Evolutionary conservation across 306 rosid species (phyloP).

Genomic region (Boehmeria nivea): DNA sequence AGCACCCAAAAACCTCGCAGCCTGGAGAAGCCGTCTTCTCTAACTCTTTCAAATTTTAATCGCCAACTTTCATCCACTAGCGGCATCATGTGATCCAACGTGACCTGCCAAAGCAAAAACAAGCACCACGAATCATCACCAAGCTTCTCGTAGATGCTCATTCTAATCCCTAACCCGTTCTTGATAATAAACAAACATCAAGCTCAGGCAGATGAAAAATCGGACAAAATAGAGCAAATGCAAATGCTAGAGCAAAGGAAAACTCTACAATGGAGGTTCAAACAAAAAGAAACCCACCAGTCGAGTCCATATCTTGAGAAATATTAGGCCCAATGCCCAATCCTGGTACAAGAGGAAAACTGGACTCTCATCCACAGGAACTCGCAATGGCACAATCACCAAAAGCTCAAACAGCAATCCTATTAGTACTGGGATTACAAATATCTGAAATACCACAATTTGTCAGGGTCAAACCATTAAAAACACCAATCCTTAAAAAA

Average conservation of each 20-base stretch:
- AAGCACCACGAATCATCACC: conserved; percentile 12
- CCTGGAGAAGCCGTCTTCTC: conserved; percentile 96
- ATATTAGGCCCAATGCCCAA: conserved; percentile 98
- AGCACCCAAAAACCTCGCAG: conserved; percentile 96
- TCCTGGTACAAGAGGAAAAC: conserved; percentile 97
- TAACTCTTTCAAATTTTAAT: conserved; percentile 84
- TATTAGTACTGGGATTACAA: conserved; percentile 88
- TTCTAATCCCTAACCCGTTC: too few species aligned
- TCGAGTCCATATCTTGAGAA: conserved; percentile 99
- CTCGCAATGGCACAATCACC: conserved; percentile 98
- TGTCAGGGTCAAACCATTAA: conserved; percentile 15
- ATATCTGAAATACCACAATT: conserved; percentile 45
- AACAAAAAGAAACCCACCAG: conserved; percentile 51
- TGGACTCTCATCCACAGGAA: conserved; percentile 99
- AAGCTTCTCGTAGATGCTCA: neutral
- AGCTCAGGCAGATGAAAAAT: neutral
- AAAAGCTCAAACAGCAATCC: conserved; percentile 98
- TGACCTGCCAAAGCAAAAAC: conserved; percentile 51
- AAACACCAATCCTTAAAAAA: neutral
- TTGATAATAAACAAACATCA: neutral
- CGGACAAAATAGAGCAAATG: too few species aligned
- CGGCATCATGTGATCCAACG: conserved; percentile 99
- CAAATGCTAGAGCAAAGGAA: neutral
- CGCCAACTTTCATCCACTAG: conserved; percentile 94
- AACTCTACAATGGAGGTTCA: neutral